phyloP scores from a whole-genome alignment of 1,284 basidiomycete genomes.

The Sporisorium exsertum region DNA sequence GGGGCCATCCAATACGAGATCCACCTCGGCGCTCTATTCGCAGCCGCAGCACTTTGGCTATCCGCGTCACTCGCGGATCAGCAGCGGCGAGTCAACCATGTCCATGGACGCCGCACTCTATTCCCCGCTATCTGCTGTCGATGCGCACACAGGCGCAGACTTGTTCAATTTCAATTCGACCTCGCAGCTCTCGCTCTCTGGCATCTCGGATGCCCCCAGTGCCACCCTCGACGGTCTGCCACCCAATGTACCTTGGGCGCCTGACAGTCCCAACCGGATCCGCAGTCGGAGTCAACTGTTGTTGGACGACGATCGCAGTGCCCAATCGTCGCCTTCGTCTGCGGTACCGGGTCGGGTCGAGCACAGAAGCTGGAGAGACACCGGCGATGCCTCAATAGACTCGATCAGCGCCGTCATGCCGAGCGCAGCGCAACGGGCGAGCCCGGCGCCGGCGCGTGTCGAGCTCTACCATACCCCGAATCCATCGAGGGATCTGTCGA shows the following conservation, averaged over 20 bases:
- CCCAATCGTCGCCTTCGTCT: slow-evolving; percentile 38
- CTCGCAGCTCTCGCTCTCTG: slow-evolving; percentile 44
- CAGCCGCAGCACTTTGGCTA: slow-evolving; percentile 18
- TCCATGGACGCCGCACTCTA: slow-evolving; percentile 26
- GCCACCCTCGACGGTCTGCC: slow-evolving; percentile 39
- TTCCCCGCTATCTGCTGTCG: slow-evolving; percentile 34
- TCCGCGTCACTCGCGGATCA: slow-evolving; percentile 37
- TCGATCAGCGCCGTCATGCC: slow-evolving; percentile 16
- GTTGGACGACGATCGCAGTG: slow-evolving; percentile 44
- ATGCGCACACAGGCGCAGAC: slow-evolving; percentile 15
- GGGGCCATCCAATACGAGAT: slow-evolving; percentile 11
- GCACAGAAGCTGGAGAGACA: slow-evolving; percentile 29
- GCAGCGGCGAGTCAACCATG: slow-evolving; percentile 35
- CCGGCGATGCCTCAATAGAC: slow-evolving; percentile 33
- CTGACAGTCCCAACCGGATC: slow-evolving; percentile 25
- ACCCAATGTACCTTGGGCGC: slow-evolving; percentile 36
- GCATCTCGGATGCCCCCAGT: slow-evolving; percentile 48
- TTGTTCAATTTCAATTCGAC: slow-evolving; percentile 40
- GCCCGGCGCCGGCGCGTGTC: slow-evolving; percentile 12
- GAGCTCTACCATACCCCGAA: slow-evolving; percentile 12
- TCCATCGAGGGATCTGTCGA: slow-evolving; percentile 3
- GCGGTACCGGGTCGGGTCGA: slow-evolving; percentile 20
- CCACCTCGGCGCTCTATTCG: slow-evolving; percentile 29
- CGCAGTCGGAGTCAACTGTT: slow-evolving; percentile 27
- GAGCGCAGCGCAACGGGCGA: slow-evolving; percentile 13